Evolutionary conservation across 164 flowering plant species (phyloP), one percentile per base, ranked within the genome.

Genomic region (Liriodendron chinense): DNA sequence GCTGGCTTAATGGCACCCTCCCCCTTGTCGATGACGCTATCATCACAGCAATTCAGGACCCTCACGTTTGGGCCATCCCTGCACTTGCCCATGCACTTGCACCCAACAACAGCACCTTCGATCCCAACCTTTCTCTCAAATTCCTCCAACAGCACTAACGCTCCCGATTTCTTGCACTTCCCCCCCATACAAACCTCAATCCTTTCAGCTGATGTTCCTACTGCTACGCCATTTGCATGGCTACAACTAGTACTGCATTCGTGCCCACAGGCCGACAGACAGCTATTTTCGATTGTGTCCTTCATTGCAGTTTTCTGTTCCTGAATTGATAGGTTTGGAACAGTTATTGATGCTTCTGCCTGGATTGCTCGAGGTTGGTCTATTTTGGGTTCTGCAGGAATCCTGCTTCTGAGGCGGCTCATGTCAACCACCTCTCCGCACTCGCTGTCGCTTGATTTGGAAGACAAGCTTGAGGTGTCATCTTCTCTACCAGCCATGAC

Each of bases 81-180:
- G 85, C 98, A 92, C 80, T 88, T 92, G 0, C 98, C 98, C 96
- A 92, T 85, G 78, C 97, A 94, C 76, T 92, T 94, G 81, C 98
- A 94, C n/a, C 89, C 98, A 26, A 86, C 86, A 71, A 92, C 96
- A 53, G 84, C 81, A 26, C 83, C 93, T 64, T 85, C 85, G 12
- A 23, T 68, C 1, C 92, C 91, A 2, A 89, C 75, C 24, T 57
- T 86, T 74, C 74, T 85, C 78, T 81, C 80, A 56, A 94, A 90
- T 67, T 89, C 87, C 56, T 84, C 87, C 76, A 92, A n/a, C 82
- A 91, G 70, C 6, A 78, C 80, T 3, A 67, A 80, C 2, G 86
- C 88, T 47, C 98, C 98, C 12, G 89, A 88, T 72, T 87, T 92
- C 84, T 85, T 89, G 87, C 96, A 94, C 82, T 92, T 92, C 0